A percentile compares a stretch with the other conserved stretches of the same genome.
These are phyloP conservation scores for Termitomyces sp. DNA, from an alignment of 768 basidiomycete genomes.

Conservation along the genomic window DNA sequence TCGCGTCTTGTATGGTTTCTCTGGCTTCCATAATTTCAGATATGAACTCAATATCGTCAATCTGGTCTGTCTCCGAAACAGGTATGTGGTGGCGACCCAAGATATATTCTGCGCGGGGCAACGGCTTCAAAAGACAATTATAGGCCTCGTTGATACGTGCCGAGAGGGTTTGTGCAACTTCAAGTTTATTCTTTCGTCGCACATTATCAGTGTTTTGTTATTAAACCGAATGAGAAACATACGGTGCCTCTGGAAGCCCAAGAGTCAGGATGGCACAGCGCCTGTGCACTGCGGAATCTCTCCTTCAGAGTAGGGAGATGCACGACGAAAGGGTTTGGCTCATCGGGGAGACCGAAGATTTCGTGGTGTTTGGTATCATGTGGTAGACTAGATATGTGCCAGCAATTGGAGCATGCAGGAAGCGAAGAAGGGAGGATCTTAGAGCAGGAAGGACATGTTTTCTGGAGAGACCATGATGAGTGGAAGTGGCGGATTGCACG, in stretches of 20 bases:
- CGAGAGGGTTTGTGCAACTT: slow-evolving; percentile 61
- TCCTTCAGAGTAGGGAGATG: slow-evolving; percentile 54
- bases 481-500: slow-evolving; percentile 7
- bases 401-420: slow-evolving; percentile 75
- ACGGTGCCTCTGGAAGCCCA: slow-evolving; percentile 70
- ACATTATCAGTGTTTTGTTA: slow-evolving; percentile 2
- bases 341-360: slow-evolving; percentile 56
- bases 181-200: slow-evolving; percentile 42
- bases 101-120: slow-evolving; percentile 78
- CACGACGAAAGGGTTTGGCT: slow-evolving; percentile 67
- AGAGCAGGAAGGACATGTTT: slow-evolving; percentile 61
- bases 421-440: slow-evolving; percentile 52
- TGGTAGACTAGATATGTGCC: slow-evolving; percentile 56
- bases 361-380: slow-evolving; percentile 55
- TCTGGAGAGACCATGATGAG: slow-evolving; percentile 3
- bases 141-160: slow-evolving; percentile 81
- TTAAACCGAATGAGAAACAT: slow-evolving; percentile 5
- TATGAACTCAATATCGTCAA: slow-evolving; percentile 68
- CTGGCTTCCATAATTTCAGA: slow-evolving; percentile 73
- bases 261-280: slow-evolving; percentile 79
- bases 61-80: slow-evolving; percentile 62
- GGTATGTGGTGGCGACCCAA: slow-evolving; percentile 54
- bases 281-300: slow-evolving; percentile 67
- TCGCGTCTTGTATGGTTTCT: slow-evolving; percentile 69
- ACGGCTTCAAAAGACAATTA: slow-evolving; percentile 63